Conservation (phyloP, 768 basidiomycete genomes). For the Leucosporidium scottii region DNA sequence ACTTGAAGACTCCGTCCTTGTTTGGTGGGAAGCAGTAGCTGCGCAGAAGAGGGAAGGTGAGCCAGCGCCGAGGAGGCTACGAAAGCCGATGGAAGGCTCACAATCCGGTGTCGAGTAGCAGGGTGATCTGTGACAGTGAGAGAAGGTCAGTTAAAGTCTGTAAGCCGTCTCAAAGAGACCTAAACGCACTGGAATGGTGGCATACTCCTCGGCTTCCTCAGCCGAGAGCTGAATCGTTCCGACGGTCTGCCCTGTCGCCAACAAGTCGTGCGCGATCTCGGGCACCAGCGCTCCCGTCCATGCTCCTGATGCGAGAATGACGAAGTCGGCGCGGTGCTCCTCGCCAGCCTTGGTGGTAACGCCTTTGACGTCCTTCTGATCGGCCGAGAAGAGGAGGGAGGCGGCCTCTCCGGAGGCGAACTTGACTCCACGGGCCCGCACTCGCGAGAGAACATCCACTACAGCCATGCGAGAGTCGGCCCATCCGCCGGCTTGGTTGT, state of each 20-base stretch:
- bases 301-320: constrained; percentile 67
- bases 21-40: constrained; percentile 24
- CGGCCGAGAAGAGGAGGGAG: constrained; percentile 45
- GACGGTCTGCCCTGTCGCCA: constrained; percentile 59
- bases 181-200: constrained; percentile 8
- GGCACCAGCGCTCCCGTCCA: constrained; percentile 77
- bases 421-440: constrained; percentile 48
- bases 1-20: constrained; percentile 54
- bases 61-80: background rate
- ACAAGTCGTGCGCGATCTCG: constrained; percentile 49
- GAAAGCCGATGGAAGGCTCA: background rate
- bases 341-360: constrained; percentile 59
- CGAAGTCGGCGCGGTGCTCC: constrained; percentile 49
- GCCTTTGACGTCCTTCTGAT: constrained; percentile 45
- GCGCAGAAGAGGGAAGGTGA: background rate
- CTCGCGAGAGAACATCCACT: constrained; percentile 5
- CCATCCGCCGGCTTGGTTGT: constrained; percentile 32
- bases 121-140: constrained; percentile 1
- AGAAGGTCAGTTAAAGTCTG: too few relatives aligned
- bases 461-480: constrained; percentile 29
- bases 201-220: constrained; percentile 18
- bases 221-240: constrained; percentile 23
- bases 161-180: too few relatives aligned
- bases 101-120: constrained; percentile 32
- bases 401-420: constrained; percentile 55